Evolutionary conservation across 495 filamentous ascomycete genomes (phyloP).

Genomic region (Lasiosphaeris hirsuta): DNA sequence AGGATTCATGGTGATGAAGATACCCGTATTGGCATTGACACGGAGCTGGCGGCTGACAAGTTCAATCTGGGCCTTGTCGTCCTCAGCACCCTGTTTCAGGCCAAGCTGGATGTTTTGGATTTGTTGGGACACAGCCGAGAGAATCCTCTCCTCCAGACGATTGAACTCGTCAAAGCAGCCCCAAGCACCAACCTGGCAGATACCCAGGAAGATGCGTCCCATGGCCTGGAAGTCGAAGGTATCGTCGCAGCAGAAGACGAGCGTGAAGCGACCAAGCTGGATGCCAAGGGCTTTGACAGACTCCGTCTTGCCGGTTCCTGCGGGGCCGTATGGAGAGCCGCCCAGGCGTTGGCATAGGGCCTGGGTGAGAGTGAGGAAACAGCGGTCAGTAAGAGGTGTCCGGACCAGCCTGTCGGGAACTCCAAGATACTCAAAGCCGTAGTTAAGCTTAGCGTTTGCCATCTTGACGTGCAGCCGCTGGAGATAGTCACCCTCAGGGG

Average conservation of each 20-base stretch:
- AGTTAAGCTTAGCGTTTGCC: conserved; percentile 92
- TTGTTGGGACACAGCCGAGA: conserved; percentile 97
- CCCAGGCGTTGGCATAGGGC: conserved; percentile 91
- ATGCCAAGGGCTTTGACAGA: conserved; percentile 97
- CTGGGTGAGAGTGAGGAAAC: conserved; percentile 95
- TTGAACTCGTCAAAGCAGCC: conserved; percentile 99
- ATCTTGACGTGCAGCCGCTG: conserved; percentile 88
- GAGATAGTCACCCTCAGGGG: conserved; percentile 72
- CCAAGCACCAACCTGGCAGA: conserved; percentile 98
- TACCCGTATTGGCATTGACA: conserved; percentile 89
- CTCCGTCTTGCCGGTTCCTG: conserved; percentile 98
- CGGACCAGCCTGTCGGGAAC: conserved; percentile 93
- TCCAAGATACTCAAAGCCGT: conserved; percentile 97
- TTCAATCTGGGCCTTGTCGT: conserved; percentile 83
- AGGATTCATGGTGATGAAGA: conserved; percentile 99
- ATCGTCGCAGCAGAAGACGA: conserved; percentile 98
- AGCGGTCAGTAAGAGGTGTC: conserved; percentile 94
- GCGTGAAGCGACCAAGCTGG: conserved; percentile 92
- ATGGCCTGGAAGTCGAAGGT: conserved; percentile 99
- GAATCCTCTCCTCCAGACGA: conserved; percentile 90
- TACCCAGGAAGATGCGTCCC: conserved; percentile 98
- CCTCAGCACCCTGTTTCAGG: conserved; percentile 72
- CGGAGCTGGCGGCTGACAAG: conserved; percentile 81
- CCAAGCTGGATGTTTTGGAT: conserved; percentile 98
- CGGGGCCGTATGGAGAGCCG: conserved; percentile 95